Percentiles rank a stretch among this genome's conserved stretches.
These are phyloP conservation scores for Apophysomyces variabilis DNA, from an alignment of 371 early-diverging fungal genomes.

Conservation along the genomic window DNA sequence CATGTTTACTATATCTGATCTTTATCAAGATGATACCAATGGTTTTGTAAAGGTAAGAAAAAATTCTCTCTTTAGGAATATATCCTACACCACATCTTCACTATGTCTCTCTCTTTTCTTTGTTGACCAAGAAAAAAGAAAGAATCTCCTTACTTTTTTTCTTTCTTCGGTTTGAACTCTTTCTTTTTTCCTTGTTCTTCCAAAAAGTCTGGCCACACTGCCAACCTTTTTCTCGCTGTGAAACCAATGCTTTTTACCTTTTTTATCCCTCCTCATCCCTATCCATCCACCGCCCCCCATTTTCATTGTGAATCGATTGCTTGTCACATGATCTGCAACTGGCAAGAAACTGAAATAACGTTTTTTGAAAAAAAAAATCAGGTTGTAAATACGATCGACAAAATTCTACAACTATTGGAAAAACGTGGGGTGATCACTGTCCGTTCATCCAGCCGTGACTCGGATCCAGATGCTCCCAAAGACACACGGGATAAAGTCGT, in stretches of 20 bases:
- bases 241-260: neutral
- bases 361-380: constrained; percentile 20
- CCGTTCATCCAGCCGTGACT: constrained; percentile 55
- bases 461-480: constrained; percentile 67
- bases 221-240: neutral
- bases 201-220: constrained; percentile 1
- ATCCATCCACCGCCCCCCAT: no score
- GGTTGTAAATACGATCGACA: constrained; percentile 73
- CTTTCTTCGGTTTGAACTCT: no score
- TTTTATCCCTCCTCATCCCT: neutral
- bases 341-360: neutral
- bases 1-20: constrained; percentile 85
- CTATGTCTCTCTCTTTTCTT: neutral
- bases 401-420: constrained; percentile 73
- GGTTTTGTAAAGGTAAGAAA: constrained; percentile 89
- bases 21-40: constrained; percentile 94
- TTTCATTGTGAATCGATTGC: constrained; percentile 1
- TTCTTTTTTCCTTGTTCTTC: neutral
- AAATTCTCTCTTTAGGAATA: no score
- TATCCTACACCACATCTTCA: no score
- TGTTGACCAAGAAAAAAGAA: neutral
- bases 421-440: constrained; percentile 67
- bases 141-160: constrained; percentile 2
- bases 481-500: constrained; percentile 88
- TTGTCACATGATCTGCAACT: constrained; percentile 13